Conservation (phyloP, 1,284 basidiomycete genomes). For the Gymnopus androsaceus region DNA sequence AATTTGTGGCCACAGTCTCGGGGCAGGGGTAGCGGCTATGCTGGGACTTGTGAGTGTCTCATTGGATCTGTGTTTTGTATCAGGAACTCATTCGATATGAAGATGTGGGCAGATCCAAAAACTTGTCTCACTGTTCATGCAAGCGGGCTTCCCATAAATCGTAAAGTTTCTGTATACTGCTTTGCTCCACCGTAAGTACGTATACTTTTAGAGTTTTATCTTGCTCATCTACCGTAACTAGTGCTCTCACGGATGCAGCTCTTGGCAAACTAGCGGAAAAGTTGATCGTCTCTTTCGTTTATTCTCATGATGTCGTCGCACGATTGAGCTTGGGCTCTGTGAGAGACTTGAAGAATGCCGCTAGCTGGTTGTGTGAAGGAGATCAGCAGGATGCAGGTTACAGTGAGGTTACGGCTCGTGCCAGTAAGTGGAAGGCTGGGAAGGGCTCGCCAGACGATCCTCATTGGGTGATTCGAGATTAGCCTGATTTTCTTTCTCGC, state of each 20-base stretch:
- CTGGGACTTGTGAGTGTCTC: constrained; percentile 43
- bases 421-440: constrained; percentile 60
- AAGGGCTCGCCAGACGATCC: constrained; percentile 55
- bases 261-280: constrained; percentile 56
- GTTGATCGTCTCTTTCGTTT: constrained; percentile 76
- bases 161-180: constrained; percentile 74
- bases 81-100: neutral
- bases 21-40: constrained; percentile 65
- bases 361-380: constrained; percentile 76
- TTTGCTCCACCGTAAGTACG: constrained; percentile 76
- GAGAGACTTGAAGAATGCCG: constrained; percentile 73
- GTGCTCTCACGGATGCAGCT: constrained; percentile 59
- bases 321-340: constrained; percentile 78
- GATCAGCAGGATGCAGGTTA: constrained; percentile 48
- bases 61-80: neutral
- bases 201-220: neutral
- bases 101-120: constrained; percentile 85
- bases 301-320: constrained; percentile 81
- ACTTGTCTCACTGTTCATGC: constrained; percentile 72
- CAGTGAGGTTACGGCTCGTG: constrained; percentile 58
- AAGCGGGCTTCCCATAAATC: constrained; percentile 69
- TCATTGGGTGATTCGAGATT: constrained; percentile 62
- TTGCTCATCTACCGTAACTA: constrained; percentile 28
- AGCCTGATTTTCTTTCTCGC: neutral
- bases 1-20: constrained; percentile 79